Evolutionary conservation across 148 eudicot species (phyloP).

Genomic region (Rhododendron simsii): DNA sequence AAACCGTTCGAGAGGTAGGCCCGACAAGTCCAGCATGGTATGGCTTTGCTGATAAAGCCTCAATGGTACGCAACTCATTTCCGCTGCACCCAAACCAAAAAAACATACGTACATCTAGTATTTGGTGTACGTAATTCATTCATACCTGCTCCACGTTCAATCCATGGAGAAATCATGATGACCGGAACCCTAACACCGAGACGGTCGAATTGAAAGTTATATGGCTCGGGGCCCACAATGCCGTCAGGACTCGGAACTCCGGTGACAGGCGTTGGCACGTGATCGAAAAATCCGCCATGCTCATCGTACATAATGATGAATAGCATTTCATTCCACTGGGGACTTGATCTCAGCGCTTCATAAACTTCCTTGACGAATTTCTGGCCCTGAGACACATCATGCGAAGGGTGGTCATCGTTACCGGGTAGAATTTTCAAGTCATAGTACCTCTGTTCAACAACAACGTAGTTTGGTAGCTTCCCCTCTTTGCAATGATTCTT

Average conservation of each 20-base stretch:
- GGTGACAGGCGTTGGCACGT: conserved; percentile 47
- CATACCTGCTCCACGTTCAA: conserved; percentile 60
- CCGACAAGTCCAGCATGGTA: too few relatives aligned
- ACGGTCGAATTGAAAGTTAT: conserved; percentile 55
- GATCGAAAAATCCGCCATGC: conserved; percentile 68
- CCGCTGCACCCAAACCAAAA: too few relatives aligned
- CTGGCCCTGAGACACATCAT: conserved; percentile 50
- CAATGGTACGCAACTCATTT: too few relatives aligned
- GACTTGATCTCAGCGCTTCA: conserved; percentile 56
- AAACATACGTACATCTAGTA: too few relatives aligned
- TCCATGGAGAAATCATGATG: conserved; percentile 73
- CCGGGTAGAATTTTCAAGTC: conserved; percentile 56
- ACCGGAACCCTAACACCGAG: conserved; percentile 73
- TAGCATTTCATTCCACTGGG: conserved; percentile 63
- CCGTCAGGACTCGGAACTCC: conserved; percentile 59
- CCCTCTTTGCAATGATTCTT: conserved; percentile 66
- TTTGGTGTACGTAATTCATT: neutral
- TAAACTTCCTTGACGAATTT: conserved; percentile 55
- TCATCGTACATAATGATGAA: conserved; percentile 54
- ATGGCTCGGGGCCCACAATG: conserved; percentile 44
- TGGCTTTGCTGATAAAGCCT: too few relatives aligned
- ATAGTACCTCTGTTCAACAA: conserved; percentile 69
- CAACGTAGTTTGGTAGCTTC: conserved; percentile 81
- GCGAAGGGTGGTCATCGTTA: conserved; percentile 87
- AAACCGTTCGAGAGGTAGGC: too few relatives aligned